A percentile compares a stretch with the other conserved stretches of the same genome.
Conservation (phyloP, 495 filamentous ascomycete genomes). For the Rhypophila decipiens region DNA sequence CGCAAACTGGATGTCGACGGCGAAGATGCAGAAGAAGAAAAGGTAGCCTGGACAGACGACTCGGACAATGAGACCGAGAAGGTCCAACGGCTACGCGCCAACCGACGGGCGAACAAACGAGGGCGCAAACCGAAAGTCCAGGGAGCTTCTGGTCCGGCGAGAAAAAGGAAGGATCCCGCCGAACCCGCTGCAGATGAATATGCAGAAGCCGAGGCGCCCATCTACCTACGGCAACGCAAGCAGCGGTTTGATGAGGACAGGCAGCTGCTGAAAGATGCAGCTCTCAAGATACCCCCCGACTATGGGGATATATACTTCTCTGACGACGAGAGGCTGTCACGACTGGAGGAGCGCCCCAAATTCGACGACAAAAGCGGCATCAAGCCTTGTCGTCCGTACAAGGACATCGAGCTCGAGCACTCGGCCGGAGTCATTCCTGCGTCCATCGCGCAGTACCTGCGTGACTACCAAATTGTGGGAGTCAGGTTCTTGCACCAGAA, state of each 20-base stretch:
- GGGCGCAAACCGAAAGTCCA: background rate
- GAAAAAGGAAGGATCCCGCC: constrained; percentile 4
- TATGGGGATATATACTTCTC: constrained; percentile 83
- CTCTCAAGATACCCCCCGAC: constrained; percentile 69
- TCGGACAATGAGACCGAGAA: constrained; percentile 29
- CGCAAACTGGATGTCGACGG: constrained; percentile 20
- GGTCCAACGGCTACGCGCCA: constrained; percentile 16
- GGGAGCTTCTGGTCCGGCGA: background rate
- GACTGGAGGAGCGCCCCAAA: constrained; percentile 60
- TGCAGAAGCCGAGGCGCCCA: constrained; percentile 31
- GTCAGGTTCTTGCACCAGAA: constrained; percentile 79
- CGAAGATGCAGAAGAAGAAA: too few relatives aligned
- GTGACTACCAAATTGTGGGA: constrained; percentile 86
- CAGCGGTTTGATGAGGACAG: constrained; percentile 51
- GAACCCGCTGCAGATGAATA: constrained; percentile 18
- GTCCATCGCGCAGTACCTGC: constrained; percentile 84
- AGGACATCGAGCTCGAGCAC: constrained; percentile 65
- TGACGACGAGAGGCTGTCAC: constrained; percentile 64
- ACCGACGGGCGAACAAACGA: constrained; percentile 16
- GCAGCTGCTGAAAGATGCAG: constrained; percentile 56
- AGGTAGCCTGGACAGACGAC: constrained; percentile 36
- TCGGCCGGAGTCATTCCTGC: constrained; percentile 85
- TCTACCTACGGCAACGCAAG: constrained; percentile 46
- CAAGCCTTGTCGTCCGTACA: constrained; percentile 58
- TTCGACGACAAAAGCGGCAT: constrained; percentile 51